Evolutionary conservation across 148 eudicot species (phyloP), one percentile per base, ranked within the genome.

Genomic region (Camellia lanceoleosa): DNA sequence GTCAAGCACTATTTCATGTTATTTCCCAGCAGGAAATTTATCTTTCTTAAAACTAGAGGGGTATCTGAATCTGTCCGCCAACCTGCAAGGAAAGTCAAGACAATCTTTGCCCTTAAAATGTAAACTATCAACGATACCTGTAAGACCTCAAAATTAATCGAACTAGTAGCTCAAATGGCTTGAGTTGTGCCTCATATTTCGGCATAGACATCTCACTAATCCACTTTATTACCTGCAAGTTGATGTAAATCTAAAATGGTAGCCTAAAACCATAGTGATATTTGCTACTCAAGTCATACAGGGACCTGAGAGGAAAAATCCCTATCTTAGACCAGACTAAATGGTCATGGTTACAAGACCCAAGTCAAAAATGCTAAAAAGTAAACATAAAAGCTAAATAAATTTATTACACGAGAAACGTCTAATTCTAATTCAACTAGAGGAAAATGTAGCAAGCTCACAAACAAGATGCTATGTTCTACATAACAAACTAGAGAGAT

Each of bases 391-490:
- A n/a, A 46, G 6, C 75, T 69, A 78, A 78, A 51, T 59, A 46
- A 44, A 78, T 68, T 59, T 58, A 69, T 68, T 30, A 62, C 49
- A 72, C 58, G 7, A 61, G 47, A 70, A 59, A 43, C 10, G 12
- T 73, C 82, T 63, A 73, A 80, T 55, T 65, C 15, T 73, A 38
- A 60, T 60, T 1, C 71, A 79, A 71, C 81, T 71, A 71, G 20
- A 71, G 41, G 68, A 60, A 41, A 70, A 70, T 18, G 59, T 44
- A 79, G 44, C 59, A 41, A 58, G 65, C 63, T 80, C 42, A 30
- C 64, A 61, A 15, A 11, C 47, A 73, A 14, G 71, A 38, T 10
- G 49, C 46, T 9, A 65, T 54, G 4, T 55, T 65, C 69, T 72
- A 46, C 75, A 58, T 23, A 47, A 60, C 70, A 79, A 19, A 61